phyloP scores from a whole-genome alignment of 352 stramenopile genomes.

The Saprolegnia parasitica region DNA sequence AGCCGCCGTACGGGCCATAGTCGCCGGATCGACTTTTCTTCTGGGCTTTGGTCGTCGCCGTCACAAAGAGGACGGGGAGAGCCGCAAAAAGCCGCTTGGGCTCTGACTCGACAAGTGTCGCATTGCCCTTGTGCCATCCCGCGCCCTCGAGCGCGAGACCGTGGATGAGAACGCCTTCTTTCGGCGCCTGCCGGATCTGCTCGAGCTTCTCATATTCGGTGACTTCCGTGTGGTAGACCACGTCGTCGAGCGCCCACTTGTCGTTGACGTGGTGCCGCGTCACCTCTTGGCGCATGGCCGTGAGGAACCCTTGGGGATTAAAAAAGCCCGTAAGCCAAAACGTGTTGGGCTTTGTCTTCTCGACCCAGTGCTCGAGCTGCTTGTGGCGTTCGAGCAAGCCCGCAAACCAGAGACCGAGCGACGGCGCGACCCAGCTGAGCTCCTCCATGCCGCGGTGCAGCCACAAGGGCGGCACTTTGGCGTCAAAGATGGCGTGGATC shows the following conservation, averaged over 20 bases:
- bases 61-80: constrained; percentile 75
- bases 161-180: constrained; percentile 71
- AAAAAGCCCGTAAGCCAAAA: constrained; percentile 76
- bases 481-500: constrained; percentile 67
- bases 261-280: constrained; percentile 61
- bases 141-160: constrained; percentile 67
- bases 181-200: constrained; percentile 66
- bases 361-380: constrained; percentile 60
- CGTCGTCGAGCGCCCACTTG: constrained; percentile 71
- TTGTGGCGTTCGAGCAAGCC: constrained; percentile 51
- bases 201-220: constrained; percentile 76
- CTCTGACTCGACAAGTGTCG: constrained; percentile 71
- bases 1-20: constrained; percentile 70
- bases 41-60: constrained; percentile 62
- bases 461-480: constrained; percentile 57
- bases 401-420: constrained; percentile 64
- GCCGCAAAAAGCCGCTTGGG: constrained; percentile 66
- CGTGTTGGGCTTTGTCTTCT: constrained; percentile 51
- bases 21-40: constrained; percentile 70
- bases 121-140: constrained; percentile 63
- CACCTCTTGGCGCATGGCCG: constrained; percentile 68
- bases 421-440: constrained; percentile 63
- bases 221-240: constrained; percentile 76
- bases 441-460: constrained; percentile 48
- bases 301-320: constrained; percentile 76